Conservation (phyloP, 352 stramenopile species). For the Stephanocyclus meneghinianus region DNA sequence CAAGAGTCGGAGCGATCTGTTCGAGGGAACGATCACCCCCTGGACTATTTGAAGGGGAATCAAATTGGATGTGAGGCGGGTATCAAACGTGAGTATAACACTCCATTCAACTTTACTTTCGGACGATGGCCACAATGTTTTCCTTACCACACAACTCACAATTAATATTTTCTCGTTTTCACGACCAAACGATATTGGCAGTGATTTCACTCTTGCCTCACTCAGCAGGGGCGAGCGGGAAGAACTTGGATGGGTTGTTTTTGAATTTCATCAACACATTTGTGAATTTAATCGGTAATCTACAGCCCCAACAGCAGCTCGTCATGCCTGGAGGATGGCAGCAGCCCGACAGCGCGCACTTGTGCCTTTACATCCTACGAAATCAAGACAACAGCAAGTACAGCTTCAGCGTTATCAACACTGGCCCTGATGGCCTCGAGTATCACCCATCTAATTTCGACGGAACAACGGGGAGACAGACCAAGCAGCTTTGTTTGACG, state of each 20-base stretch:
- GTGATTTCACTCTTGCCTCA: slow-evolving; percentile 79
- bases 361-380: slow-evolving; percentile 82
- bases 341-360: slow-evolving; percentile 63
- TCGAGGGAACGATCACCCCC: slow-evolving; percentile 30
- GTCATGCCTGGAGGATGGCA: slow-evolving; percentile 82
- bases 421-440: slow-evolving; percentile 75
- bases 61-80: slow-evolving; percentile 79
- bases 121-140: neutral
- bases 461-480: slow-evolving; percentile 69
- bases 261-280: slow-evolving; percentile 85
- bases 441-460: slow-evolving; percentile 83
- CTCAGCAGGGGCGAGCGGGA: slow-evolving; percentile 74
- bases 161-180: neutral
- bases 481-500: slow-evolving; percentile 80
- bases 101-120: neutral
- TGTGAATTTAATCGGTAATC: slow-evolving; percentile 80
- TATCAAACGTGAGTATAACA: slow-evolving; percentile 55
- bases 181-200: neutral
- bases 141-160: neutral
- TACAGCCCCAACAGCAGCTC: slow-evolving; percentile 76
- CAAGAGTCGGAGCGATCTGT: slow-evolving; percentile 60
- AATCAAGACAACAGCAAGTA: slow-evolving; percentile 71
- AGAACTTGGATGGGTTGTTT: slow-evolving; percentile 76
- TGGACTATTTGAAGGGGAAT: slow-evolving; percentile 71
- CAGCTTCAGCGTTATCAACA: slow-evolving; percentile 82